phyloP scores from a whole-genome alignment of 768 basidiomycete species.

The Tricholomella constricta region DNA sequence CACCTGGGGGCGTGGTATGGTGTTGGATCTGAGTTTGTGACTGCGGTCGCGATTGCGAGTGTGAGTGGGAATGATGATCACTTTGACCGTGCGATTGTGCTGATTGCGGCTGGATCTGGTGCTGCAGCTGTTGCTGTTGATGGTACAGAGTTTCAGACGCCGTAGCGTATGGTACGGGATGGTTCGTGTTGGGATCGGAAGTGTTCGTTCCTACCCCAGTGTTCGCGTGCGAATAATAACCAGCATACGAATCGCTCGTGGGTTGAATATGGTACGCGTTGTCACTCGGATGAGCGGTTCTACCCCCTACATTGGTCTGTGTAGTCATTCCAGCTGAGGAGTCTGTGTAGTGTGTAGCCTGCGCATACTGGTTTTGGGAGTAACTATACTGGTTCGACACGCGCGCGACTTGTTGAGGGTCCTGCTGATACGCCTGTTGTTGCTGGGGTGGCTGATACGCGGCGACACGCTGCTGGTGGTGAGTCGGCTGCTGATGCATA shows the following conservation, averaged over 20 bases:
- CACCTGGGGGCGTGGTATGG: conserved; percentile 3
- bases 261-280: conserved; percentile 14
- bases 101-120: conserved; percentile 17
- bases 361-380: conserved; percentile 27
- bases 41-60: conserved; percentile 3
- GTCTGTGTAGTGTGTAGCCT: conserved; percentile 26
- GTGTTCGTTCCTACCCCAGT: conserved; percentile 14
- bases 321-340: conserved; percentile 24
- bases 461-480: conserved; percentile 23
- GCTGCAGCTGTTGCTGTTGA: conserved; percentile 17
- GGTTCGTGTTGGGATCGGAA: conserved; percentile 13
- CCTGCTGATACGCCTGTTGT: conserved; percentile 20
- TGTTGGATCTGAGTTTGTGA: conserved; percentile 12
- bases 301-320: conserved; percentile 18
- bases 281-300: conserved; percentile 3
- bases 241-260: conserved; percentile 15
- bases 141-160: conserved; percentile 34
- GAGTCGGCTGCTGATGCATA: conserved; percentile 21
- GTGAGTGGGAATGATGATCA: neutral
- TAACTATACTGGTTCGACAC: conserved; percentile 29
- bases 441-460: conserved; percentile 12
- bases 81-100: conserved; percentile 2
- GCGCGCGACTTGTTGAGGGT: conserved; percentile 15
- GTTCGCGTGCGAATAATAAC: conserved; percentile 17
- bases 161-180: conserved; percentile 26